phyloP scores from a whole-genome alignment of 768 basidiomycete species.

The Termitomyces sp. region DNA sequence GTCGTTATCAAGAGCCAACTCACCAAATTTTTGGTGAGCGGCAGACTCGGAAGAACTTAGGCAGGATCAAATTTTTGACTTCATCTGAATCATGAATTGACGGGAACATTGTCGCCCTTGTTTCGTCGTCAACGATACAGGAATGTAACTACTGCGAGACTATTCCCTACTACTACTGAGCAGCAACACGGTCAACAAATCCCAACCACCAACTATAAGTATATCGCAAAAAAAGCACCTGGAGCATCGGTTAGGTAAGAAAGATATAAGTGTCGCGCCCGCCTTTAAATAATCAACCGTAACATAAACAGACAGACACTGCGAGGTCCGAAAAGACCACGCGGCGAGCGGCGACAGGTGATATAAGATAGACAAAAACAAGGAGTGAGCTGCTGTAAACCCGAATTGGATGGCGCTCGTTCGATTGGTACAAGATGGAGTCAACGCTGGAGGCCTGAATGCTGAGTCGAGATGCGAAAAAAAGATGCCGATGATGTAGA shows the following conservation, averaged over 20 bases:
- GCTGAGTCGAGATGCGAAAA: constrained; percentile 8
- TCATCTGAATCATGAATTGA: not conserved
- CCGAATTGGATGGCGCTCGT: not conserved
- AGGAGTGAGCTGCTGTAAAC: not conserved
- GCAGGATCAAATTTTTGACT: not conserved
- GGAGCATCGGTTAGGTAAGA: constrained; percentile 9
- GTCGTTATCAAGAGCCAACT: not conserved
- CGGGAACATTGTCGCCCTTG: not conserved
- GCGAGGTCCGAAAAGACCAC: not conserved
- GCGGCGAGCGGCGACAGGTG: constrained; percentile 14
- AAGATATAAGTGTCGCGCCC: constrained; percentile 18
- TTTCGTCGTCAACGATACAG: too few species aligned
- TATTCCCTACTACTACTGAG: not conserved
- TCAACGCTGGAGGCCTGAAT: constrained; percentile 9
- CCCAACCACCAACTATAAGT: constrained; percentile 4
- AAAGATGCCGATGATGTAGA: constrained; percentile 15
- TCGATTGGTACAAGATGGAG: constrained; percentile 19
- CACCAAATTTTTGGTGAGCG: not conserved
- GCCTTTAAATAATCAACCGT: constrained; percentile 20
- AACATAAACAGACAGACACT: constrained; percentile 15
- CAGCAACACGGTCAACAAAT: constrained; percentile 12
- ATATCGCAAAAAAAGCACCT: constrained; percentile 10
- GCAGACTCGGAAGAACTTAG: not conserved
- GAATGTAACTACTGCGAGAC: not conserved
- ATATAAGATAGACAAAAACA: constrained; percentile 18